Base-by-base conservation (phyloP, 352 stramenopile genomes). In the Plasmopara muralis region DNA sequence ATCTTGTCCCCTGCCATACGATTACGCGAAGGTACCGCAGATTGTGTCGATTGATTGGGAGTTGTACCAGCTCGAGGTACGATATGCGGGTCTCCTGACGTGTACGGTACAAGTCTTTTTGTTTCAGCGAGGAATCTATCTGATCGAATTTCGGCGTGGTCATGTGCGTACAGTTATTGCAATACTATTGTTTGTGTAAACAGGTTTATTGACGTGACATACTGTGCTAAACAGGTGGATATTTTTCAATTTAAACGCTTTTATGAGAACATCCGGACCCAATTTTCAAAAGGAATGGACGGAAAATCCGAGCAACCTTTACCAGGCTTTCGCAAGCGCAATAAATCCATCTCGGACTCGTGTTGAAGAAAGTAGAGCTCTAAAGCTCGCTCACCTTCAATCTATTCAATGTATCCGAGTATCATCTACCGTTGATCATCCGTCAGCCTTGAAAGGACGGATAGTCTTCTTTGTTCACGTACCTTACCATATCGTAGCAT, bases 241-340 rank as follows among this genome's bases (percentile, higher is more conserved):
- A 89, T 91, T 45, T 93, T 93, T 51, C 67, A 87, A 55, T 93
- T 93, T 60, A 91, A 93, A 57, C 77, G 83, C 41, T 93, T 91
- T 50, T 93, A 90, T 57, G 74, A 93, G 55, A 77, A 86, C 33
- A 77, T 93, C 14, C 81, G 78, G 33, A 65, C 67, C 10, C 70
- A 78, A 25, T 70, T 93, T 29, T 73, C 74, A 6, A 69, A 82
- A 58, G 66, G 68, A 34, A 69, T 77, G 38, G 67, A 82, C n/a
- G 46, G 43, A 51, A 48, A 53, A 5, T 46, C 35, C 47, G 52
- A 55, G 9, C 53, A 60, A 12, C 34, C 62, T 6, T 37, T 51
- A 5, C 46, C 52, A 43, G 47, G 59, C 46, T 57, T 64, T 52
- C 78, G 76, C 13, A 85, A 79, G 48, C 78, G 78, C 50, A 86